These are phyloP conservation scores for Prunella vulgaris DNA, from an alignment of 257 asterid genomes.

Conservation along the genomic window DNA sequence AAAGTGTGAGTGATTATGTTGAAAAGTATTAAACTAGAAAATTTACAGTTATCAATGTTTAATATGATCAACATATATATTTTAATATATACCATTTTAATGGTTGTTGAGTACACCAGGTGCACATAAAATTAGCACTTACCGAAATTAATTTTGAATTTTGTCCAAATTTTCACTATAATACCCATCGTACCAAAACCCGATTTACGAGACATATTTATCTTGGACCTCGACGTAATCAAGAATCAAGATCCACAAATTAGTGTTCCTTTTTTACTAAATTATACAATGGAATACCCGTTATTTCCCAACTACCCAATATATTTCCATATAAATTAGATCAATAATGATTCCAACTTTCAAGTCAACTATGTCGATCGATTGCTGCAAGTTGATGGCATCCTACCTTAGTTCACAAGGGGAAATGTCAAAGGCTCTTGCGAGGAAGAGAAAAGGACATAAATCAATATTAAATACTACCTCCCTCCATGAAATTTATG, in stretches of 20 bases:
- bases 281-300: neutral
- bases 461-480: neutral
- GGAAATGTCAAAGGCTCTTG: conserved; percentile 28
- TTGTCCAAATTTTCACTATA: no score
- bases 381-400: conserved; percentile 32
- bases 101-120: no score
- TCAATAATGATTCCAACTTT: neutral
- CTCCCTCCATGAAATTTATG: no score
- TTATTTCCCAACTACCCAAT: conserved; percentile 36
- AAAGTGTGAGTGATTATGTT: no score
- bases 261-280: neutral
- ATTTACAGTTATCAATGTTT: no score
- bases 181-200: neutral
- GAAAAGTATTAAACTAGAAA: no score
- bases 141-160: no score
- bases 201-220: neutral
- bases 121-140: no score
- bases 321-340: conserved; percentile 12
- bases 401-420: conserved; percentile 15
- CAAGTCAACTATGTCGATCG: conserved; percentile 47
- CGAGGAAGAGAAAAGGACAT: conserved; percentile 25
- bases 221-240: neutral
- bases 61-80: no score
- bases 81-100: no score
- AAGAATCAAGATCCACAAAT: conserved; percentile 33